Evolutionary conservation across 129 eudicot species (phyloP), one percentile per base, ranked within the genome.

Genomic region (Oenanthe sinensis): DNA sequence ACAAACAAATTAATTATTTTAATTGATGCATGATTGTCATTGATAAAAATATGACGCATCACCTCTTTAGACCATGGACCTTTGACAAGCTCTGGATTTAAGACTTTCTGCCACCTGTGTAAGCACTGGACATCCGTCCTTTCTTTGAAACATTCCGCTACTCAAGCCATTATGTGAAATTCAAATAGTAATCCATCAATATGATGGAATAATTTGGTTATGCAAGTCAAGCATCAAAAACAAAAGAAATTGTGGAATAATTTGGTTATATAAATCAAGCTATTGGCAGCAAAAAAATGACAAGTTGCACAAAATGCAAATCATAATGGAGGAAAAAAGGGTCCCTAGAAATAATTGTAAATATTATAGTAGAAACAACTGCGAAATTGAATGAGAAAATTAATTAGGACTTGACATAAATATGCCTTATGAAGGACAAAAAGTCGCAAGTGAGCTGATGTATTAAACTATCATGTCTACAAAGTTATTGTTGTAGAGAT

Each of bases 11-110:
- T 42, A 24, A 44, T 22, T 11, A 44, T 73, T 3, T 8, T 26
- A 28, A 74, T 4, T 8, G 30, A 73, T n/a, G 8, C 33, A n/a
- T 42, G 5, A 44, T 22, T 20, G 43, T 37, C 44, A 33, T 19
- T 8, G 39, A 70, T 19, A 15, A 28, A 30, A 44, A 33, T n/a
- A 17, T 49, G 16, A 22, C 58, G 75, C n/a, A 87, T 62, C 84
- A 92, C 99, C 92, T 93, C 91, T 88, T 88, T 91, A 58, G 98
- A 85, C 98, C 98, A 93, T 40, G 97, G 98, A 55, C 98, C 98
- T 88, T 93, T 93, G 46, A 93, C 87, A 79, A 93, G 97, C 42
- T 88, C 95, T 55, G 98, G 98, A 85, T 93, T 88, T 58, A 93
- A 83, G 46, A 93, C 98, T 78, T 93, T 90, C 86, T 93, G 96